Evolutionary conservation across 441 rosid genomes (phyloP).

Genomic region (Codiaeum variegatum): DNA sequence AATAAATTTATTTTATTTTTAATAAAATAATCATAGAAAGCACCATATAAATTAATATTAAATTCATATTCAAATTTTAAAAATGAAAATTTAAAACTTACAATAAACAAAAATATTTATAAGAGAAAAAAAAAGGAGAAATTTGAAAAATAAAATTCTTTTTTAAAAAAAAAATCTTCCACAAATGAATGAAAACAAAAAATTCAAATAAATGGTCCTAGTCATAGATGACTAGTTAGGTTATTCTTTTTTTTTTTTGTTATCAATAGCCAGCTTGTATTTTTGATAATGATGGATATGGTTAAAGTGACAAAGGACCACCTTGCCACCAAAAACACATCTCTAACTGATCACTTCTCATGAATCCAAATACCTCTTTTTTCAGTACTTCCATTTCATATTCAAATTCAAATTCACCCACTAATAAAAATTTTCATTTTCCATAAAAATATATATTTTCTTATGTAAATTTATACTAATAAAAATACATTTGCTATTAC

Average conservation of each 20-base stretch:
- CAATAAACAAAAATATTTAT: too few species aligned
- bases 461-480: background rate
- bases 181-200: background rate
- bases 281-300: constrained; percentile 1
- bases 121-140: background rate
- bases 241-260: background rate
- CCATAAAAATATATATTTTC: background rate
- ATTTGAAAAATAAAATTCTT: background rate
- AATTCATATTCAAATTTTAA: background rate
- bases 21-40: too few species aligned
- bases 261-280: background rate
- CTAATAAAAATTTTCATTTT: too few species aligned
- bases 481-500: background rate
- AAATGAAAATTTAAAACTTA: too few species aligned
- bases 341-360: background rate
- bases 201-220: background rate
- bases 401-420: background rate
- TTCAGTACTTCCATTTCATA: background rate
- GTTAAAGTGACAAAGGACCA: background rate
- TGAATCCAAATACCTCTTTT: constrained; percentile 13
- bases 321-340: background rate
- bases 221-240: background rate
- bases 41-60: too few species aligned
- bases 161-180: background rate
- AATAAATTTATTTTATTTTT: too few species aligned